Evolutionary conservation across 164 flowering plant species (phyloP), one percentile per base, ranked within the genome.

Genomic region (Liquidambar formosana): DNA sequence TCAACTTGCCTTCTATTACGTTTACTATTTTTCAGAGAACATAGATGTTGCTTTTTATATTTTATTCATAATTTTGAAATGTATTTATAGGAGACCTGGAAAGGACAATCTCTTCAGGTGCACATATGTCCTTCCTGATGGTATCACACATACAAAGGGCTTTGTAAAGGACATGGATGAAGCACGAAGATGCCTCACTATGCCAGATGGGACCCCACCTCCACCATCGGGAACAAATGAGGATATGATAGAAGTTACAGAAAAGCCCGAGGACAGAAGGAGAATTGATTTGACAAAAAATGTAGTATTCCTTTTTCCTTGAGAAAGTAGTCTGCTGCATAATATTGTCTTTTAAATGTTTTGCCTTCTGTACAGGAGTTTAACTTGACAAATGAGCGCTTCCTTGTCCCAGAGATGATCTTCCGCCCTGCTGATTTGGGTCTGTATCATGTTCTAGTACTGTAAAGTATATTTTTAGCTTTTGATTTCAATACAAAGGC

Each of bases 361-460:
- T 70, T 76, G 22, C 65, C 25, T 68, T 65, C 43, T 67, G 12
- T 76, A 68, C 88, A 93, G 99, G 97, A 95, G 79, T 85, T 95
- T 72, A 84, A 80, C 74, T 84, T 95, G 75, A 90, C 94, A 12
- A 95, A 93, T 76, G 98, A 95, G 77, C 96, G 97, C 12, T 95
- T 95, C 75, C 89, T 95, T 77, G 98, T 95, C 21, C 99, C 98
- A 12, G 99, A 95, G 80, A 91, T 93, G 99, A 77, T 95, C 47
- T 95, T 95, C 76, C 96, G 82, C 67, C 99, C 99, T 63, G 86
- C 97, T 75, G 98, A 95, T 82, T 82, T 95, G 64, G 99, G 97
- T 95, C 1, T 70, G 86, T 81, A 57, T 72, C 54, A 3, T 57
- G 22, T 53, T 58, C 26, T 26, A 49, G 43, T 43, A 52, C 44